These are phyloP conservation scores for Sugiyamaella pinicola DNA, from an alignment of 1,139 yeast species.

Conservation along the genomic window DNA sequence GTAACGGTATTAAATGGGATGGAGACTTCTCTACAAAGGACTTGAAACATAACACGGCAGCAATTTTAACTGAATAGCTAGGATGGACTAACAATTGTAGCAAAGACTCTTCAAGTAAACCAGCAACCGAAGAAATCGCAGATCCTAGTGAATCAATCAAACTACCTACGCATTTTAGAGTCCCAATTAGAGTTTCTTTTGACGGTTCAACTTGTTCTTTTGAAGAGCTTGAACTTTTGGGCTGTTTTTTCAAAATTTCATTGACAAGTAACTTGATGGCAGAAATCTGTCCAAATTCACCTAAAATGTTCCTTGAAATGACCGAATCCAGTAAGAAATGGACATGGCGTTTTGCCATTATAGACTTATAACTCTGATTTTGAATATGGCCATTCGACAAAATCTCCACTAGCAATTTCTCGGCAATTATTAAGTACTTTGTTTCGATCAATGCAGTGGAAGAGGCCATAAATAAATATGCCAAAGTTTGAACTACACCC, in stretches of 20 bases:
- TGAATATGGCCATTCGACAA: slow-evolving; percentile 29
- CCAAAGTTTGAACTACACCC: slow-evolving; percentile 38
- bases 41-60: slow-evolving; percentile 32
- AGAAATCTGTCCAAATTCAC: slow-evolving; percentile 40
- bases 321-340: slow-evolving; percentile 36
- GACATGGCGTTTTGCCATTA: slow-evolving; percentile 37
- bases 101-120: slow-evolving; percentile 30
- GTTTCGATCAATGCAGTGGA: slow-evolving; percentile 32
- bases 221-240: slow-evolving; percentile 20
- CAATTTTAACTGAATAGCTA: slow-evolving; percentile 27
- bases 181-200: slow-evolving; percentile 35
- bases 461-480: slow-evolving; percentile 30
- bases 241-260: slow-evolving; percentile 38
- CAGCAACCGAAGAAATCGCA: slow-evolving; percentile 38
- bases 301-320: slow-evolving; percentile 37
- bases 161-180: slow-evolving; percentile 34
- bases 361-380: slow-evolving; percentile 29
- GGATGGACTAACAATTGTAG: slow-evolving; percentile 28
- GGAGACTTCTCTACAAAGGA: slow-evolving; percentile 34
- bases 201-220: slow-evolving; percentile 33
- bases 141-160: slow-evolving; percentile 40
- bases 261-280: slow-evolving; percentile 36
- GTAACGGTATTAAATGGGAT: slow-evolving; percentile 34
- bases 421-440: slow-evolving; percentile 34
- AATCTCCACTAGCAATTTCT: slow-evolving; percentile 31